A percentile compares a stretch with the other conserved stretches of the same genome.
Evolutionary conservation across 148 eudicot species (phyloP).

Genomic region (Nepenthes mirabilis): DNA sequence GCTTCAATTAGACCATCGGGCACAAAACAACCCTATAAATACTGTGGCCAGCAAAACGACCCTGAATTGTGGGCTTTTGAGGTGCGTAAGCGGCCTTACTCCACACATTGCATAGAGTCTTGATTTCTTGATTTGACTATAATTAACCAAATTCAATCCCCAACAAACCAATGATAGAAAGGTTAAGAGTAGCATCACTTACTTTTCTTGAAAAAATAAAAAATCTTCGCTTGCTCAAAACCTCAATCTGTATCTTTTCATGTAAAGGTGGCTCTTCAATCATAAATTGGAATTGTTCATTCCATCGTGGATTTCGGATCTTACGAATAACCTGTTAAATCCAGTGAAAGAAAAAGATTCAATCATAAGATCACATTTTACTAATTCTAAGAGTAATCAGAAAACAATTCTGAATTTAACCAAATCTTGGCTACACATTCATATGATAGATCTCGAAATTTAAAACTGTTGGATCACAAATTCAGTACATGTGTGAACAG

Average conservation of each 20-base stretch:
- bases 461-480: not conserved
- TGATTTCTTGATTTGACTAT: no score
- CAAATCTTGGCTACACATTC: no score
- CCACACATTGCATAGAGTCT: no score
- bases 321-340: conserved; percentile 38
- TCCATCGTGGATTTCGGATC: conserved; percentile 69
- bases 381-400: not conserved
- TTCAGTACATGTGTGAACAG: not conserved
- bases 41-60: no score
- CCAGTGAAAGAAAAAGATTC: not conserved
- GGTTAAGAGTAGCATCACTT: conserved; percentile 3
- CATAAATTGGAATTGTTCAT: conserved; percentile 67
- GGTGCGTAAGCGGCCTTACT: no score
- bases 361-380: no score
- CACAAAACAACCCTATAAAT: not conserved
- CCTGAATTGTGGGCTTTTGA: no score
- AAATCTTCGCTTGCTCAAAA: conserved; percentile 50
- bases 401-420: not conserved
- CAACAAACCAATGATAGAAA: no score
- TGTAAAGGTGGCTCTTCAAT: conserved; percentile 67
- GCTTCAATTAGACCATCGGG: not conserved
- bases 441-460: not conserved
- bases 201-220: conserved; percentile 53
- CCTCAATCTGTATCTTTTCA: conserved; percentile 55
- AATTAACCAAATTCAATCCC: no score